phyloP scores from a whole-genome alignment of 202 grass and related monocot species.

The Tripidium arundinaceum region DNA sequence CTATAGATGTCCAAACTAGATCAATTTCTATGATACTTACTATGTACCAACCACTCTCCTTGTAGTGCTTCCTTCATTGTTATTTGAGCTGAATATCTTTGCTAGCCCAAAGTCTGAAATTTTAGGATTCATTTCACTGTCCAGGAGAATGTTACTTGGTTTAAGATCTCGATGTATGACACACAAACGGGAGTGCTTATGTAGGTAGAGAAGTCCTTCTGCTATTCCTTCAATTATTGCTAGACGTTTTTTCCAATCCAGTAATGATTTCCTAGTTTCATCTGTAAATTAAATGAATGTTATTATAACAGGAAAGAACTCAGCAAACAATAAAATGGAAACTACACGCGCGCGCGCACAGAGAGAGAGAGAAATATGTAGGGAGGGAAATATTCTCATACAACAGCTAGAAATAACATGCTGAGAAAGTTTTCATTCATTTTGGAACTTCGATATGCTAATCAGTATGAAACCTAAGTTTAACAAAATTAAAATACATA shows the following conservation, averaged over 20 bases:
- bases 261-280: constrained; percentile 20
- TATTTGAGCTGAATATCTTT: neutral
- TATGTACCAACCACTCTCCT: neutral
- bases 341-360: too few species aligned
- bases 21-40: constrained; percentile 3
- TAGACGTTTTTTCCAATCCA: constrained; percentile 38
- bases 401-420: neutral
- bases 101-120: neutral
- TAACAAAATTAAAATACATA: neutral
- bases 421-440: neutral
- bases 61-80: neutral
- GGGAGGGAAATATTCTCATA: neutral
- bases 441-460: neutral
- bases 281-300: constrained; percentile 10
- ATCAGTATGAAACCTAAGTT: neutral
- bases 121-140: neutral
- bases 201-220: constrained; percentile 19
- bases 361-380: too few species aligned
- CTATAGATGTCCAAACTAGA: neutral
- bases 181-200: neutral
- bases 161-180: neutral
- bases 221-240: constrained; percentile 43
- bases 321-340: neutral
- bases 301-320: neutral
- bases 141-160: neutral